Conservation (phyloP, 805 yeast genomes). For the Candida ulmi region DNA sequence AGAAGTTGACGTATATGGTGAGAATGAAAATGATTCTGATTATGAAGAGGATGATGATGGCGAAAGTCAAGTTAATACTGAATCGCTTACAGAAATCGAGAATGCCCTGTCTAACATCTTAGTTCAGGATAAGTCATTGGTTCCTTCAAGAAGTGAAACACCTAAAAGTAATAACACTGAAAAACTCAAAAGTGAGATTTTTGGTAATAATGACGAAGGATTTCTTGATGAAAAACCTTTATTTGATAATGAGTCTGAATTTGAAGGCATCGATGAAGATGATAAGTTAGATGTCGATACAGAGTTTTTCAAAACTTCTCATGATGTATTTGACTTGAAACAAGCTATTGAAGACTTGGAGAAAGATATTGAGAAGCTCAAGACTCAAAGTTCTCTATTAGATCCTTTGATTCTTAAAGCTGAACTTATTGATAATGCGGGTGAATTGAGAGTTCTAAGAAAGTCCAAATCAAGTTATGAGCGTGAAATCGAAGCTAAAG, state of each 20-base stretch:
- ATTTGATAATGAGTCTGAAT: constrained; percentile 21
- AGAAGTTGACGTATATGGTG: constrained; percentile 21
- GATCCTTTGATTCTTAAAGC: constrained; percentile 73
- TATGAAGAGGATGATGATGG: not conserved
- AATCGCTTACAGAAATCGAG: constrained; percentile 25
- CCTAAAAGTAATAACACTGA: not conserved
- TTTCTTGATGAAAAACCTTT: constrained; percentile 21
- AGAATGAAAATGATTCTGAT: constrained; percentile 1
- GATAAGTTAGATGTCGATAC: constrained; percentile 26
- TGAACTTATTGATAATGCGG: constrained; percentile 70
- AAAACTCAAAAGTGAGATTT: constrained; percentile 17
- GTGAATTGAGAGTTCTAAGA: constrained; percentile 60
- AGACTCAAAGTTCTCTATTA: constrained; percentile 58
- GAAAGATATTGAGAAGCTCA: constrained; percentile 50
- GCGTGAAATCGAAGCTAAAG: constrained; percentile 69
- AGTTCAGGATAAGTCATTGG: not conserved
- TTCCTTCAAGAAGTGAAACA: not conserved
- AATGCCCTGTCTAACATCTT: constrained; percentile 26
- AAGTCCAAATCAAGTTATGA: constrained; percentile 64
- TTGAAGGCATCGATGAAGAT: constrained; percentile 15
- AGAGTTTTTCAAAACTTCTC: constrained; percentile 51
- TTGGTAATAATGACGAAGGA: constrained; percentile 18
- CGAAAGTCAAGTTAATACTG: not conserved
- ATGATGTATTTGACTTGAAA: constrained; percentile 59
- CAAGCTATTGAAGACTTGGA: constrained; percentile 61